Evolutionary conservation across 768 basidiomycete genomes (phyloP).

Genomic region (Phlebiopsis flavidoalba): DNA sequence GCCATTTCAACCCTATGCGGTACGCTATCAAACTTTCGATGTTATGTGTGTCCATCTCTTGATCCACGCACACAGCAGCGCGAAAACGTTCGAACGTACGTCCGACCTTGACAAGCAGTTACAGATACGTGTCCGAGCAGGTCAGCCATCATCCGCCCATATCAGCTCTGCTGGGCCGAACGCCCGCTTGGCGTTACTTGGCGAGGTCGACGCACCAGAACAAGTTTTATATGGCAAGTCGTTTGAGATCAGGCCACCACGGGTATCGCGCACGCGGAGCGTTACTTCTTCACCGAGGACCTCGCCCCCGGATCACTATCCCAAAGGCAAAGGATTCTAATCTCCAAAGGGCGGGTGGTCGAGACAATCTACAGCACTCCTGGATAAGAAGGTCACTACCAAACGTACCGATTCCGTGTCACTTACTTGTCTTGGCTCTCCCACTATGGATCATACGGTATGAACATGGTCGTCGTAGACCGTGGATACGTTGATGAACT

Average conservation of each 20-base stretch:
- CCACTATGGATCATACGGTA: slow-evolving; percentile 66
- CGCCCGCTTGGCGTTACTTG: slow-evolving; percentile 86
- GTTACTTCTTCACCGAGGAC: slow-evolving; percentile 68
- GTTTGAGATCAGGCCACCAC: slow-evolving; percentile 95
- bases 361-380: slow-evolving; percentile 94
- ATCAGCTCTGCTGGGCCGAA: slow-evolving; percentile 93
- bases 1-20: slow-evolving; percentile 77
- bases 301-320: slow-evolving; percentile 60
- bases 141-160: slow-evolving; percentile 98
- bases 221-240: slow-evolving; percentile 91
- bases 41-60: neutral
- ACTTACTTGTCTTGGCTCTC: slow-evolving; percentile 84
- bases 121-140: slow-evolving; percentile 93
- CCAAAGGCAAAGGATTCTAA: slow-evolving; percentile 43
- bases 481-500: slow-evolving; percentile 54
- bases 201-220: slow-evolving; percentile 95
- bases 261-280: slow-evolving; percentile 86
- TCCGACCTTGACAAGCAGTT: slow-evolving; percentile 84
- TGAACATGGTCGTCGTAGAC: too few relatives aligned
- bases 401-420: slow-evolving; percentile 81
- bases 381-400: slow-evolving; percentile 97
- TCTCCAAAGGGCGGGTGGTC: slow-evolving; percentile 48
- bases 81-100: slow-evolving; percentile 87
- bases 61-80: slow-evolving; percentile 41
- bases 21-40: neutral